Conservation (phyloP, 139 green algal genomes). For the Coccomyxa sp. region DNA sequence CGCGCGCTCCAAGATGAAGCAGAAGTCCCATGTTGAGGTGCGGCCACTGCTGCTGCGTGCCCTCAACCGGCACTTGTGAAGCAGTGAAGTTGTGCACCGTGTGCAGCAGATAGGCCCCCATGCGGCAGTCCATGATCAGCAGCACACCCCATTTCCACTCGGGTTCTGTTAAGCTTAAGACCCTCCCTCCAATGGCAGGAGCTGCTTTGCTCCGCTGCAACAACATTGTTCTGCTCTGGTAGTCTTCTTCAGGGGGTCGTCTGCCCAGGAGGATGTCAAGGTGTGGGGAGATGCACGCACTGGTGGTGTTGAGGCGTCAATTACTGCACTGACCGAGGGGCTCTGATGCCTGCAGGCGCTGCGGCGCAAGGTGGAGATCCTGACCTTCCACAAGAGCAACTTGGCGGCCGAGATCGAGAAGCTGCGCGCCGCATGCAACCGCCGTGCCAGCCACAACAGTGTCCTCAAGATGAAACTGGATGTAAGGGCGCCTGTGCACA, state of each 20-base stretch:
- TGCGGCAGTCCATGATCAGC: neutral
- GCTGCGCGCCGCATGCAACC: neutral
- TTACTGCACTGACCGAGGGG: too few species aligned
- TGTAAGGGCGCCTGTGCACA: neutral
- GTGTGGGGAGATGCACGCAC: too few species aligned
- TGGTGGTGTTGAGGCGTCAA: too few species aligned
- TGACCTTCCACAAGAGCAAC: neutral
- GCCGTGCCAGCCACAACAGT: neutral
- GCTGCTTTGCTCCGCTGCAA: too few species aligned
- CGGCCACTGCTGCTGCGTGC: too few species aligned
- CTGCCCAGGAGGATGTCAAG: too few species aligned
- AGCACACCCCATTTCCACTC: neutral
- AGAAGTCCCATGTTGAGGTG: constrained; percentile 45
- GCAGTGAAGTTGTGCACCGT: neutral
- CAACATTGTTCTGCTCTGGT: too few species aligned
- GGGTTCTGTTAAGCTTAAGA: neutral
- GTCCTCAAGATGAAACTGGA: neutral
- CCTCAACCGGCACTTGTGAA: neutral
- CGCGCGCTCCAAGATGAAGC: constrained; percentile 74
- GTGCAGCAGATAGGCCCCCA: neutral
- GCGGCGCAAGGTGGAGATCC: constrained; percentile 3
- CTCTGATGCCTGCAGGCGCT: neutral
- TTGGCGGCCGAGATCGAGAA: constrained; percentile 10
- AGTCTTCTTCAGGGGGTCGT: too few species aligned
- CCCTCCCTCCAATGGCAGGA: too few species aligned